Evolutionary conservation across 1,284 basidiomycete genomes (phyloP).

Genomic region (Earliella scabrosa): DNA sequence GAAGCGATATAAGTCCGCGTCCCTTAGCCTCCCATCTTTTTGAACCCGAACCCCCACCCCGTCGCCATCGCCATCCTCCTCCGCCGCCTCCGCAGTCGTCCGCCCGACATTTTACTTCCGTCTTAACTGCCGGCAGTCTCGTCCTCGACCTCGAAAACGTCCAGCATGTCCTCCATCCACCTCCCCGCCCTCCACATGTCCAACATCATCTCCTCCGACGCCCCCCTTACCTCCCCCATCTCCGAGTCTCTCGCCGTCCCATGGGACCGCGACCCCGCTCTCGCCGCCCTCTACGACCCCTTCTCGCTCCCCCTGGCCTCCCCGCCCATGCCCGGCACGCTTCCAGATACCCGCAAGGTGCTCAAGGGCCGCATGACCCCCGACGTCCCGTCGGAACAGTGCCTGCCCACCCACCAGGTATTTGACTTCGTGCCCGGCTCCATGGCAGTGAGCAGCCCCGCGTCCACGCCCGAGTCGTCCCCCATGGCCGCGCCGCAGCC

Average conservation of each 20-base stretch:
- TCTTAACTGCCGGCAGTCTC: constrained; percentile 12
- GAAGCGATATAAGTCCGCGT: constrained; percentile 36
- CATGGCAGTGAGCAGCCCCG: constrained; percentile 29
- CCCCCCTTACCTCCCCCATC: constrained; percentile 57
- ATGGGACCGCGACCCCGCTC: constrained; percentile 53
- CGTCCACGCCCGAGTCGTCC: constrained; percentile 25
- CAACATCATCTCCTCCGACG: constrained; percentile 58
- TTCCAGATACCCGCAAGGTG: constrained; percentile 44
- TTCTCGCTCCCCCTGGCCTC: constrained; percentile 55
- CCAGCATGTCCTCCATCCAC: constrained; percentile 37
- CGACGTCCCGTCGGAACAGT: constrained; percentile 55
- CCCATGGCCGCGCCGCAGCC: constrained; percentile 35
- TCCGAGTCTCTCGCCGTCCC: constrained; percentile 39
- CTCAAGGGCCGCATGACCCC: constrained; percentile 55
- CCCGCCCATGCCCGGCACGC: constrained; percentile 38
- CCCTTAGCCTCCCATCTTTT: constrained; percentile 22
- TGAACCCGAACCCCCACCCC: constrained; percentile 28
- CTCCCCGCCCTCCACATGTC: constrained; percentile 53
- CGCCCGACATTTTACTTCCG: constrained; percentile 13
- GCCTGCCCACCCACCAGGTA: constrained; percentile 70
- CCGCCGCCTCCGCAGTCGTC: constrained; percentile 23
- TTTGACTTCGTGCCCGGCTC: constrained; percentile 53
- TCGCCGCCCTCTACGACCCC: constrained; percentile 33
- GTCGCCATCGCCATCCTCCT: constrained; percentile 23
- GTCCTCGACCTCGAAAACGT: constrained; percentile 15